Conservation (phyloP, 2,329 filamentous ascomycete species). For the Trichophyton mentagrophytes region DNA sequence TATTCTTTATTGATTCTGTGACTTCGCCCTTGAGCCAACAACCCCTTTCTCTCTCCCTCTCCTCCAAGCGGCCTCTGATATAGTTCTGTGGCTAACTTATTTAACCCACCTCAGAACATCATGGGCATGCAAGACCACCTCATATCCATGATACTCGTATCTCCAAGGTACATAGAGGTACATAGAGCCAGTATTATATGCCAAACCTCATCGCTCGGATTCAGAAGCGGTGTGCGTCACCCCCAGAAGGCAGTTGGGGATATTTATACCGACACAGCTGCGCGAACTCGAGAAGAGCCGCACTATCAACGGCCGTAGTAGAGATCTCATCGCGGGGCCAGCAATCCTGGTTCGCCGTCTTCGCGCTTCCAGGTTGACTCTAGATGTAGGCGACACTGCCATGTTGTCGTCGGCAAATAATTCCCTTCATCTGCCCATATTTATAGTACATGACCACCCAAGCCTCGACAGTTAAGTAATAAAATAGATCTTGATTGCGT, state of each 20-base stretch:
- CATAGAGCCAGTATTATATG: too few relatives aligned
- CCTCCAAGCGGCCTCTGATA: too few relatives aligned
- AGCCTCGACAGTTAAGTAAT: background rate
- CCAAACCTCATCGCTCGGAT: background rate
- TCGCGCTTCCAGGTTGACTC: background rate
- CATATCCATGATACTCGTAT: too few relatives aligned
- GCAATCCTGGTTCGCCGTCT: background rate
- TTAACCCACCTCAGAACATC: too few relatives aligned
- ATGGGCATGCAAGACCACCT: too few relatives aligned
- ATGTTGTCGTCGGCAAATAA: constrained; percentile 2
- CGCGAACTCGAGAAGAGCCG: background rate
- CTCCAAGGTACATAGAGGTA: too few relatives aligned
- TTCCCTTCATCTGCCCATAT: background rate
- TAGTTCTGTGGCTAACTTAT: too few relatives aligned
- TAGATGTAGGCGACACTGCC: background rate
- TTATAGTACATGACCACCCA: background rate
- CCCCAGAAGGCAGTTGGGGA: background rate
- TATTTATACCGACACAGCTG: background rate
- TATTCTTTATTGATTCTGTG: background rate
- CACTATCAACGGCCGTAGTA: constrained; percentile 1
- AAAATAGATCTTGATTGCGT: background rate
- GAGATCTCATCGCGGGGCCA: background rate
- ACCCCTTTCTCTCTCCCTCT: too few relatives aligned
- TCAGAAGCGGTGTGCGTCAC: background rate
- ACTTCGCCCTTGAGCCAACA: too few relatives aligned